Base-by-base conservation (phyloP, 2,329 filamentous ascomycete genomes). In the Penicillium verrucosum region DNA sequence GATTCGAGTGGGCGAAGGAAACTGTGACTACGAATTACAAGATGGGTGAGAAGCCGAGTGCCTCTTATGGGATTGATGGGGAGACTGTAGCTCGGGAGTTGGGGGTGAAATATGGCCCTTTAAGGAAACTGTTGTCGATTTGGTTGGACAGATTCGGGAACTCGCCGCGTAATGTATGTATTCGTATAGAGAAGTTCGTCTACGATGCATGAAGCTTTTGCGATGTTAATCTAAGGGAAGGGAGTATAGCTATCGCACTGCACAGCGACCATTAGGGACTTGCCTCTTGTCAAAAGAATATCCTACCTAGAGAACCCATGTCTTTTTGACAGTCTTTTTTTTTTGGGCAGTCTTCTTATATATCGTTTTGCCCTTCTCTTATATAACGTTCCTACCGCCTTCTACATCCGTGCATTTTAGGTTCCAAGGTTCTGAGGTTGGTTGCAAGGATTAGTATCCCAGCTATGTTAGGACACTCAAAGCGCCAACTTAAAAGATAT, bases 41-140 rank as follows among this genome's bases (percentile, higher is more conserved):
- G 54, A 47, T 55, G 21, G 67, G 75, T 9, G 73, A 77, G 48
- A 68, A 71, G 27, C 74, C 65, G 2, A 29, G 12, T 42, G 49
- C 42, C 3, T 51, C 71, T 14, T 72, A 77, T 62, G 75, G 73
- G 6, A 56, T 81, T 23, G 79, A 81, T 63, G 75, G 77, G 0
- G 68, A 72, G 54, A 75, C 72, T 9, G 74, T 74, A 9, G 70
- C 70, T 3, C 68, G 63, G 18, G 77, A 79, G 53, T 63, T 81
- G 23, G 75, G 76, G 0, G 59, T 76, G 12, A 56, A 62, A 37
- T 80, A 78, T 40, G 58, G 11, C 52, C 37, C 16, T 64, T 65
- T 12, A 51, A 45, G 41, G 60, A 64, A n/a, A 65, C 58, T 9
- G 61, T 63, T 2, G 38, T 63, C 1, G 62, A 63, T 36, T 56